Evolutionary conservation across 257 asterid species (phyloP).

Genomic region (Verbascum thapsus): DNA sequence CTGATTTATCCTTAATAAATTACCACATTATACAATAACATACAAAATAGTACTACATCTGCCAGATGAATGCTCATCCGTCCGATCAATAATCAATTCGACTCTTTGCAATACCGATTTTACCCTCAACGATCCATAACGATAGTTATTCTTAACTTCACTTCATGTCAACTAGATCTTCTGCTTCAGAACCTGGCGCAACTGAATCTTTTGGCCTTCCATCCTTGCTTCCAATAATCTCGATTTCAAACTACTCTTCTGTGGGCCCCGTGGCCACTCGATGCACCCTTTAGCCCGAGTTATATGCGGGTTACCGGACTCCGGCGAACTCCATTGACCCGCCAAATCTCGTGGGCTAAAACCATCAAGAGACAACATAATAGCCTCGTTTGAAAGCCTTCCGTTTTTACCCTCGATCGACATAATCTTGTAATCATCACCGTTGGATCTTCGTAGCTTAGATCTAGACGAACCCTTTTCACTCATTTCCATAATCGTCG

Average conservation of each 20-base stretch:
- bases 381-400: slow-evolving; percentile 47
- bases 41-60: slow-evolving; percentile 25
- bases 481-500: slow-evolving; percentile 35
- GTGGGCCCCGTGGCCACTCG: slow-evolving; percentile 73
- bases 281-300: slow-evolving; percentile 83
- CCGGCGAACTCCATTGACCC: slow-evolving; percentile 75
- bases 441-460: slow-evolving; percentile 47
- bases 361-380: slow-evolving; percentile 56
- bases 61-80: slow-evolving; percentile 18
- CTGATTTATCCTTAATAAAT: slow-evolving; percentile 25
- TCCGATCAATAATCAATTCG: slow-evolving; percentile 9
- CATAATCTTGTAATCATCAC: slow-evolving; percentile 42
- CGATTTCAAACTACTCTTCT: slow-evolving; percentile 71
- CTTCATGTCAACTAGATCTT: slow-evolving; percentile 52
- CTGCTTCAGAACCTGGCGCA: slow-evolving; percentile 90
- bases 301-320: slow-evolving; percentile 58
- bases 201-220: slow-evolving; percentile 85
- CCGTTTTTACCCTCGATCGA: slow-evolving; percentile 49
- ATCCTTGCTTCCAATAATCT: slow-evolving; percentile 79
- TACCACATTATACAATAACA: slow-evolving; percentile 24
- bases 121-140: background rate
- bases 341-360: slow-evolving; percentile 53
- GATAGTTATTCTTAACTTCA: background rate
- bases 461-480: slow-evolving; percentile 43
- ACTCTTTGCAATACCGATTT: slow-evolving; percentile 17